A percentile compares a stretch with the other conserved stretches of the same genome.
Conservation (phyloP, 352 stramenopile species). For the Detonula confervacea region DNA sequence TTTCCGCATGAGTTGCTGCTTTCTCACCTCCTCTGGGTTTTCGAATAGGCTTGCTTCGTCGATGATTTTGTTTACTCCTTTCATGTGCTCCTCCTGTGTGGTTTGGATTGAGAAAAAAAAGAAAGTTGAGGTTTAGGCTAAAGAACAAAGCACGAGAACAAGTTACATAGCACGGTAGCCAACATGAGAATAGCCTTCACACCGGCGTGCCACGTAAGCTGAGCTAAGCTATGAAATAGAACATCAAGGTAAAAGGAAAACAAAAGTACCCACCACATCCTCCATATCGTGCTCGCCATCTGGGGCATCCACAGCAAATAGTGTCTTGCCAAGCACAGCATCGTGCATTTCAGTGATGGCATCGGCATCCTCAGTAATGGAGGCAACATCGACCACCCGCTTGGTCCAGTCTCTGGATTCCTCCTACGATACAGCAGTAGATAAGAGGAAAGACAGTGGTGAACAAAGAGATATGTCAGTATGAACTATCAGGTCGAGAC, state of each 20-base stretch:
- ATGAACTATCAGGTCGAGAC: too few species aligned
- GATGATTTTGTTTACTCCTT: conserved; percentile 47
- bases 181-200: too few species aligned
- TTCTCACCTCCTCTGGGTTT: conserved; percentile 34
- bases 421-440: conserved; percentile 8
- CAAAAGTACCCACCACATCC: conserved; percentile 38
- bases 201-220: too few species aligned
- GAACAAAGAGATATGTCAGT: not conserved
- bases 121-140: not conserved
- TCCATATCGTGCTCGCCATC: conserved; percentile 60
- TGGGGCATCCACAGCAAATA: conserved; percentile 55
- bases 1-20: conserved; percentile 30
- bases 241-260: not conserved
- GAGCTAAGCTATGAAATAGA: not conserved
- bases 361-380: conserved; percentile 40
- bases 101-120: conserved; percentile 1
- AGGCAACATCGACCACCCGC: conserved; percentile 37
- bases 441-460: not conserved
- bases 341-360: conserved; percentile 46
- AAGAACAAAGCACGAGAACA: too few species aligned
- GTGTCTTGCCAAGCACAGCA: conserved; percentile 36
- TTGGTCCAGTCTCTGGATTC: conserved; percentile 33
- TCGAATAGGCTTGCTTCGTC: conserved; percentile 40
- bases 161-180: too few species aligned
- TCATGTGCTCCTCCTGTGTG: conserved; percentile 45